Evolutionary conservation across 1,284 basidiomycete genomes (phyloP), one percentile per base, ranked within the genome.

Genomic region (Wallemia hederae): DNA sequence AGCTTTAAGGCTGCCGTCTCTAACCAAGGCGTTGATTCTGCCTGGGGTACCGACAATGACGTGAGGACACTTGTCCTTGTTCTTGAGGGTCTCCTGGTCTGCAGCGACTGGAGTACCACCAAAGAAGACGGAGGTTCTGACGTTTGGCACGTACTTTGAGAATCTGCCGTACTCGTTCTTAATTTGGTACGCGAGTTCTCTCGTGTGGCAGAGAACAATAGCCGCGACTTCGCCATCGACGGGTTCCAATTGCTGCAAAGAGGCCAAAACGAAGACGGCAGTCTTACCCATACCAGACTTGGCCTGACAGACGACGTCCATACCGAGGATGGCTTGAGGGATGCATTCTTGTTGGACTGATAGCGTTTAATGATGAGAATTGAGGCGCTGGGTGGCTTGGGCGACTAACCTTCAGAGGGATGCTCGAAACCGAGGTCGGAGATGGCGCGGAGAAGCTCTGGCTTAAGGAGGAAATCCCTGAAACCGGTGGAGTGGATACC

Each of bases 271-370:
- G 71, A 99, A 99, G 64, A 99, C 94, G 58, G 94, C 94, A 24
- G 94, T 99, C 77, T 99, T 99, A 72, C 94, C 94, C 75, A 98
- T 96, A 75, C 94, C 94, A 59, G 94, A 98, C 75, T 98, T 99
- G 66, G 94, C 94, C 76, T 99, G 94, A 74, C 94, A 99, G 61
- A 99, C 79, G 60, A 98, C 92, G 70, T 99, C 94, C 86, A 97
- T 98, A 65, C 94, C 92, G 60, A 99, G 80, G 66, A 99, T 94
- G 63, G 94, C 92, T 76, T 99, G 94, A 61, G 94, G 94, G 66
- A 99, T 98, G 72, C 94, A 98, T 76, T 99, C 94, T 75, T 99
- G 94, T 76, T 99, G 94, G 66, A 99, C 94, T 97, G 69, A 60
- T 26, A 7, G 25, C 33, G 33, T n/a, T 56, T 26, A 24, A 11